phyloP scores from a whole-genome alignment of 306 rosid species.

The Prunus salicina region DNA sequence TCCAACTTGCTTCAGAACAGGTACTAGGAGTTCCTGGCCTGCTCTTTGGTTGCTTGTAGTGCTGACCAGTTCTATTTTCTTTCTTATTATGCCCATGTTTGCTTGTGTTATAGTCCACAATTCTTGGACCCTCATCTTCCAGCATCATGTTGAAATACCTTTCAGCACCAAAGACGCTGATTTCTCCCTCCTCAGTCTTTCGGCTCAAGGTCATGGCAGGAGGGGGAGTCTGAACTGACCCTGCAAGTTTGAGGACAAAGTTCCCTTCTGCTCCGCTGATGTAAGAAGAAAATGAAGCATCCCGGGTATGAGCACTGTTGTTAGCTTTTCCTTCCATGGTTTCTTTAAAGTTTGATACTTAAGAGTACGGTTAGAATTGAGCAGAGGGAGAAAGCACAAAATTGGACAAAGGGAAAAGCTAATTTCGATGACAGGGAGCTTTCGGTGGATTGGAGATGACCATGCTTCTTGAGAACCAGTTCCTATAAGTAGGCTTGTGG shows the following conservation, averaged over 20 bases:
- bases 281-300: conserved; percentile 27
- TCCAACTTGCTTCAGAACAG: conserved; percentile 42
- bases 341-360: background rate
- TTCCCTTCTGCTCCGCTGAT: conserved; percentile 24
- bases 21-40: conserved; percentile 41
- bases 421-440: conserved; percentile 2
- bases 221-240: conserved; percentile 10
- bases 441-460: conserved; percentile 4
- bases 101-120: conserved; percentile 1
- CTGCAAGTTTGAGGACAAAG: background rate
- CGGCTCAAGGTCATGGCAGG: conserved; percentile 11
- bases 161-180: conserved; percentile 49
- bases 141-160: conserved; percentile 40
- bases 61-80: conserved; percentile 13
- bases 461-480: background rate
- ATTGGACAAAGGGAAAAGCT: background rate
- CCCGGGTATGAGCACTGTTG: background rate
- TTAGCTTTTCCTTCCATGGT: conserved; percentile 19
- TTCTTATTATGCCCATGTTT: conserved; percentile 12
- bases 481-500: conserved; percentile 10
- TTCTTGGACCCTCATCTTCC: conserved; percentile 13
- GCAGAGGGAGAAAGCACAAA: background rate
- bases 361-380: background rate
- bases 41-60: conserved; percentile 8
- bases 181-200: conserved; percentile 30